A percentile compares a stretch with the other conserved stretches of the same genome.
phyloP scores from a whole-genome alignment of 306 rosid species.

The Ammopiptanthus mongolicus region DNA sequence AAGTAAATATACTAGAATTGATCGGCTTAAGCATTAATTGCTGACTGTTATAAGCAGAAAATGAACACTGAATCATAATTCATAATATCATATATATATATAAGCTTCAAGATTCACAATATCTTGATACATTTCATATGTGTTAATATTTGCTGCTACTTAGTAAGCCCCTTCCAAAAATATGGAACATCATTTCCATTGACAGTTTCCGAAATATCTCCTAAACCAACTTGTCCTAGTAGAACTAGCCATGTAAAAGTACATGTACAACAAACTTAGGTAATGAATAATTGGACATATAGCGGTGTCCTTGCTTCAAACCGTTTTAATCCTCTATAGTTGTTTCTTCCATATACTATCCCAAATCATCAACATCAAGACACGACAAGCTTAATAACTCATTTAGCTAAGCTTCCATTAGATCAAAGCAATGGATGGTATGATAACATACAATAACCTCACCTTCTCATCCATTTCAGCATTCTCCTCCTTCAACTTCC shows the following conservation, averaged over 20 bases:
- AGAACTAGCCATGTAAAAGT: too few species aligned
- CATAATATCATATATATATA: too few species aligned
- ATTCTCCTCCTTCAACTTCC: slow-evolving; percentile 62
- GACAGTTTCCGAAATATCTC: too few species aligned
- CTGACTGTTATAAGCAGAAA: background rate
- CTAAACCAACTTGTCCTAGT: too few species aligned
- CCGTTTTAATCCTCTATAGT: background rate
- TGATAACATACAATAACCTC: slow-evolving; percentile 19
- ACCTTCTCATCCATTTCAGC: slow-evolving; percentile 78
- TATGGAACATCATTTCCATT: too few species aligned
- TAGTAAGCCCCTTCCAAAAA: too few species aligned
- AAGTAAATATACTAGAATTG: background rate
- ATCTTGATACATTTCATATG: too few species aligned
- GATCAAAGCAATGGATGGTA: background rate
- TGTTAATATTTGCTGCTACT: too few species aligned
- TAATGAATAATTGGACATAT: too few species aligned
- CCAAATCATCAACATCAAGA: background rate
- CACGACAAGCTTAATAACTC: background rate
- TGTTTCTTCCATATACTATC: background rate
- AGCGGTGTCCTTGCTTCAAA: too few species aligned
- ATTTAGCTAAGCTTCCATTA: background rate
- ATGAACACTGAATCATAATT: background rate
- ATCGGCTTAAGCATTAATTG: background rate
- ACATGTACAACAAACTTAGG: too few species aligned
- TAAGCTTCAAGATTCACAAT: too few species aligned